Evolutionary conservation across 2,329 filamentous ascomycete species (phyloP).

Genomic region (Thelonectria rubi): DNA sequence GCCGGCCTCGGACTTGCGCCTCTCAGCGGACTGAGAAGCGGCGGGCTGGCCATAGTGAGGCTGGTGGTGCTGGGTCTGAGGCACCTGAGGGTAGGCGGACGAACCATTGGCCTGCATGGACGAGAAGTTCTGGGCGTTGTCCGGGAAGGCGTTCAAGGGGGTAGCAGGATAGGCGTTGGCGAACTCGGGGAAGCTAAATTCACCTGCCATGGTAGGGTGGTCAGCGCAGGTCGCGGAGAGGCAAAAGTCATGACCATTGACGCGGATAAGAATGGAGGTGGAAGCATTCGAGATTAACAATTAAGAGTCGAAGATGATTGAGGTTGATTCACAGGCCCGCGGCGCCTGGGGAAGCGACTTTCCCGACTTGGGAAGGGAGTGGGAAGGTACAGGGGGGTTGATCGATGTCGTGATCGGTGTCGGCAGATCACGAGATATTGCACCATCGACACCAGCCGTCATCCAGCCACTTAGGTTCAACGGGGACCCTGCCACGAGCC

Average conservation of each 20-base stretch:
- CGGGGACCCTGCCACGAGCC: slow-evolving; percentile 31
- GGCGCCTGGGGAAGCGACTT: slow-evolving; percentile 37
- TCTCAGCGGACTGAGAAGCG: slow-evolving; percentile 50
- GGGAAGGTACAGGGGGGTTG: slow-evolving; percentile 34
- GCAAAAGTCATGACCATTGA: slow-evolving; percentile 37
- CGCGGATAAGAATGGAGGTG: slow-evolving; percentile 11
- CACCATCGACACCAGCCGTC: slow-evolving; percentile 64
- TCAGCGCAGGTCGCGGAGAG: slow-evolving; percentile 39
- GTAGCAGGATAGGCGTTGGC: slow-evolving; percentile 60
- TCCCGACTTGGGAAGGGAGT: slow-evolving; percentile 41
- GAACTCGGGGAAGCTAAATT: slow-evolving; percentile 67
- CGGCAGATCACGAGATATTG: slow-evolving; percentile 67
- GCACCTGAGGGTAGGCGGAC: slow-evolving; percentile 53
- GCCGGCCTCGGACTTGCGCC: slow-evolving; percentile 56
- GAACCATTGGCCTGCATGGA: slow-evolving; percentile 61
- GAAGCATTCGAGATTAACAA: slow-evolving; percentile 27
- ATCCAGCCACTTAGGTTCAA: slow-evolving; percentile 42
- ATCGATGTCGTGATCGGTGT: slow-evolving; percentile 42
- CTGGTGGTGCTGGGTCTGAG: slow-evolving; percentile 50
- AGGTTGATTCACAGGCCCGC: slow-evolving; percentile 32
- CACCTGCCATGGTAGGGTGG: slow-evolving; percentile 60
- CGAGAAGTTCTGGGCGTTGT: slow-evolving; percentile 53
- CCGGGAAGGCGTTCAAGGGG: slow-evolving; percentile 54
- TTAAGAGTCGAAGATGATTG: slow-evolving; percentile 34
- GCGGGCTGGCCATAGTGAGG: slow-evolving; percentile 44